A percentile compares a stretch with the other conserved stretches of the same genome.
Evolutionary conservation across 305 asterid species (phyloP).

Genomic region (Galium porrigens): DNA sequence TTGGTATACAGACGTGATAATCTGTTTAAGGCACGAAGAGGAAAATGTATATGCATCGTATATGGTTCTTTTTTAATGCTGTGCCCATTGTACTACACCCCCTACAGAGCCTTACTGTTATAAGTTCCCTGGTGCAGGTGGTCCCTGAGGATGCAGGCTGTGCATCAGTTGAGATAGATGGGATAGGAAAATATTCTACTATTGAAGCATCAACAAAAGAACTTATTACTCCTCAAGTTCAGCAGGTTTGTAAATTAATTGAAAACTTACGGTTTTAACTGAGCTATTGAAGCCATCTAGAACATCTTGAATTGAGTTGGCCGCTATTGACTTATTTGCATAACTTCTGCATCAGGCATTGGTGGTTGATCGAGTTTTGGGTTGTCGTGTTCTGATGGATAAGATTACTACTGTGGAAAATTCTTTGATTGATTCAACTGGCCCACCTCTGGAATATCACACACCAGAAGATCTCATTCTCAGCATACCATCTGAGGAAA

Average conservation of each 20-base stretch:
- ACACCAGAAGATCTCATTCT: conserved; percentile 25
- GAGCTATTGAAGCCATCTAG: conserved; percentile 3
- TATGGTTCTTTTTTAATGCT: not conserved
- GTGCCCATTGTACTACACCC: conserved; percentile 5
- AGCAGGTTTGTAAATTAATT: conserved; percentile 39
- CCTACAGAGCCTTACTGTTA: conserved; percentile 10
- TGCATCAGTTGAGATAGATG: conserved; percentile 21
- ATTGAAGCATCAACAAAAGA: conserved; percentile 29
- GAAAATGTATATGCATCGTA: not conserved
- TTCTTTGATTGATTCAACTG: conserved; percentile 20
- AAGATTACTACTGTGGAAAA: conserved; percentile 11
- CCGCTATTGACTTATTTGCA: not conserved
- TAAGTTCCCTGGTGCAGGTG: conserved; percentile 33
- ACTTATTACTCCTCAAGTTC: conserved; percentile 30
- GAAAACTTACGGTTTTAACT: conserved; percentile 1
- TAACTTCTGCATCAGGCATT: conserved; percentile 8
- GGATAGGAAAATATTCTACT: conserved; percentile 20
- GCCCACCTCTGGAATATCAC: conserved; percentile 22
- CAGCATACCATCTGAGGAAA: conserved; percentile 22
- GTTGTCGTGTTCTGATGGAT: conserved; percentile 27
- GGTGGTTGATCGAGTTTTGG: conserved; percentile 40
- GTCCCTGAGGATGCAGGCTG: conserved; percentile 33
- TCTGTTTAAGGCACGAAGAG: not conserved
- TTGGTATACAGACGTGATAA: not conserved
- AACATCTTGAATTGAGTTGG: not conserved